These are phyloP conservation scores for Echinosophora koreensis DNA, from an alignment of 306 rosid species.

Conservation along the genomic window DNA sequence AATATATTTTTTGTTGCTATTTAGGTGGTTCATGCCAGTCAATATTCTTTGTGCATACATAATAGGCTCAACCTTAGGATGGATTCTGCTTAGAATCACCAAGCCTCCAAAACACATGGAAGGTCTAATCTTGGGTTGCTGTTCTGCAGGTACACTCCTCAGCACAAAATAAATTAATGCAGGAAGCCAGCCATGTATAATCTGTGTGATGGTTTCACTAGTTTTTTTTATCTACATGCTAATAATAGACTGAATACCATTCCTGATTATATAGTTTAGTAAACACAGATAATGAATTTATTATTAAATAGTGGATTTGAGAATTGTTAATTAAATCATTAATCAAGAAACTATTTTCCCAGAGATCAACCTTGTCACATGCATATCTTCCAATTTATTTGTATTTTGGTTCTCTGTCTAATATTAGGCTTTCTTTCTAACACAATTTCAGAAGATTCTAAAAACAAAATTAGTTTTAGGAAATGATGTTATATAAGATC, in stretches of 20 bases:
- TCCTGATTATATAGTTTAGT: not conserved
- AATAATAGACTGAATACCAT: not conserved
- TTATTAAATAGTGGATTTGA: not conserved
- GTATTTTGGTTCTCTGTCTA: not conserved
- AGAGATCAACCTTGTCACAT: conserved; percentile 1
- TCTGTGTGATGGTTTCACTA: not conserved
- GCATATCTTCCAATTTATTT: not conserved
- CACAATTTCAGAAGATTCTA: too few species aligned
- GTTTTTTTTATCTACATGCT: not conserved
- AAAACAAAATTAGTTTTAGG: too few species aligned
- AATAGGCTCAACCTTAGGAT: conserved; percentile 63
- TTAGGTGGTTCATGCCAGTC: conserved; percentile 72
- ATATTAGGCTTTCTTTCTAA: too few species aligned
- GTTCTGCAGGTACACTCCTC: conserved; percentile 58
- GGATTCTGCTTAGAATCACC: conserved; percentile 59
- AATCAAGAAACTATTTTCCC: not conserved
- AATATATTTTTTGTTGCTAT: conserved; percentile 4
- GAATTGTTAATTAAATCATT: not conserved
- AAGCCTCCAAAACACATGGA: conserved; percentile 60
- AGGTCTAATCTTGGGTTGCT: conserved; percentile 62
- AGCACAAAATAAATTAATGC: not conserved
- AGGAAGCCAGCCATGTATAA: not conserved
- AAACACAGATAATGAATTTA: not conserved
- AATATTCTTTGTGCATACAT: conserved; percentile 55
- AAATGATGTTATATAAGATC: too few species aligned